Base-by-base conservation (phyloP, 1,284 basidiomycete species). In the Puccinia hordei region DNA sequence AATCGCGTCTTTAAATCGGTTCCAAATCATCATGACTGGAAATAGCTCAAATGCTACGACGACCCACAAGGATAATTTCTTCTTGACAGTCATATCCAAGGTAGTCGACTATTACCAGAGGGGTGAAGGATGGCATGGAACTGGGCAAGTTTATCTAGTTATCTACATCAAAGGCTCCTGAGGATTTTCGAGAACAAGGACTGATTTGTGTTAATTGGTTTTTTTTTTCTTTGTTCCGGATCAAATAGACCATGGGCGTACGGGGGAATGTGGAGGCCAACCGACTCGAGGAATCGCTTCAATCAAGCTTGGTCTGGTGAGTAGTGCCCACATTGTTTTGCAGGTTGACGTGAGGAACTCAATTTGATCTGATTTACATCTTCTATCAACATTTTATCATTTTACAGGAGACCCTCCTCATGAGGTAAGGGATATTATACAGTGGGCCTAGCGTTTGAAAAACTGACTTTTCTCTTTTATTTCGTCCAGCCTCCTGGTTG, bases 211-310 rank as follows among this genome's bases (percentile, higher is more conserved):
- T 15, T 59, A 77, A n/a, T 81, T 61, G 30, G 46, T 82, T 1
- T 81, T 3, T 8, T 61, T 61, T 61, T 61, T 6, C 59, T 82
- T 1, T 51, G 38, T 41, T 4, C 38, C 22, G 27, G 22, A 57
- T 27, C n/a, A 59, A 3, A 17, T 19, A 69, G 80, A 19, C 83
- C 83, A 2, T 83, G 83, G 83, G 75, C 80, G 0, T 83, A 83
- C 46, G 83, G 82, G 5, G 83, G 83, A n/a, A 63, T 81, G 10
- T 84, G 81, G 57, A 41, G 83, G 27, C 82, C 83, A 0, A 82
- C 82, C 15, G 81, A 83, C 41, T 22, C 55, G 41, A 74, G 51
- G 33, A 83, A 82, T 65, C 27, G 59, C 65, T 82, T 81, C 61
- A 81, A 81, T 59, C 74, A 82, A 73, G 51, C 69, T 59, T 82